Evolutionary conservation across 106 monocot species (phyloP).

Genomic region (Posidonia australis): DNA sequence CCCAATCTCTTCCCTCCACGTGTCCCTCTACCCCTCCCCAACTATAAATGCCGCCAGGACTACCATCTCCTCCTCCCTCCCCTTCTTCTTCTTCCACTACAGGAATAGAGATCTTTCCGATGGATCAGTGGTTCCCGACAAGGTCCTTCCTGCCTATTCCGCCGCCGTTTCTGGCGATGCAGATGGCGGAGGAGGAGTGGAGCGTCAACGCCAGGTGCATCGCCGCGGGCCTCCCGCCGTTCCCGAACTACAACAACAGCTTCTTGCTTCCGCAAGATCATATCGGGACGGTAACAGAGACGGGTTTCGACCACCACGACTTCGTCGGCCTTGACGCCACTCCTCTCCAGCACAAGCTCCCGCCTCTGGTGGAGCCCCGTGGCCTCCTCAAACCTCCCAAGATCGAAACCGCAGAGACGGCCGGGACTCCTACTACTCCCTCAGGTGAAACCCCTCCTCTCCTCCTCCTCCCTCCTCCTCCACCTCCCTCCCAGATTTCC

Average conservation of each 20-base stretch:
- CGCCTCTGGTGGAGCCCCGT: not conserved
- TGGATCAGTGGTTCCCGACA: conserved; percentile 1
- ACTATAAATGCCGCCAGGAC: not conserved
- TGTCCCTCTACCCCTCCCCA: not conserved
- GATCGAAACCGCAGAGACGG: not conserved
- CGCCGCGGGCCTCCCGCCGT: conserved; percentile 1
- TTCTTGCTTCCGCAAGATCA: not conserved
- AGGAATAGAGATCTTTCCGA: not conserved
- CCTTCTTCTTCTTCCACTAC: not conserved
- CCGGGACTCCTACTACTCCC: too few species aligned
- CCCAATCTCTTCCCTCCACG: conserved; percentile 1
- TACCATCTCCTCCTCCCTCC: not conserved
- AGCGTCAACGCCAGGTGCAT: conserved; percentile 1
- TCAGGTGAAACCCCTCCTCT: not conserved
- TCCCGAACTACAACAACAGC: not conserved
- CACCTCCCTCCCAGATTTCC: not conserved
- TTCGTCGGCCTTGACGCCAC: not conserved
- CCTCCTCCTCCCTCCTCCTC: not conserved
- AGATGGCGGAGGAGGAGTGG: conserved; percentile 2
- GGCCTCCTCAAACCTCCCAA: not conserved
- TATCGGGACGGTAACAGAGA: not conserved
- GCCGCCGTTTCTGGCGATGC: not conserved
- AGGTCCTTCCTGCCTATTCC: not conserved
- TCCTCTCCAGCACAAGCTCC: not conserved
- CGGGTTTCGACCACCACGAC: not conserved